A percentile compares a stretch with the other conserved stretches of the same genome.
phyloP scores from a whole-genome alignment of 2,329 filamentous ascomycete species.

The Ceratocystis colombiana region DNA sequence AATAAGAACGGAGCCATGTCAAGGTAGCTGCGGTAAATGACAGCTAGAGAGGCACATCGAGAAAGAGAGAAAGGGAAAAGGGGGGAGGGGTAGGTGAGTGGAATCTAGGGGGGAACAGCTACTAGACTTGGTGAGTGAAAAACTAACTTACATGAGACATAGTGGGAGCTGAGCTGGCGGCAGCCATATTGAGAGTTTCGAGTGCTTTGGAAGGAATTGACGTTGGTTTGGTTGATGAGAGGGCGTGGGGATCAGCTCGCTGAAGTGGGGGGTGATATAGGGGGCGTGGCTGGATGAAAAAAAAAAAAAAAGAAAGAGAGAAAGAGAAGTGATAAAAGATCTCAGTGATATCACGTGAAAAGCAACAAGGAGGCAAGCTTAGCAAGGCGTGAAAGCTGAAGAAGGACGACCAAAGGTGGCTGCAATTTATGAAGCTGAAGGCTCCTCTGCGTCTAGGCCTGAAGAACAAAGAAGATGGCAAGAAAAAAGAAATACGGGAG shows the following conservation, averaged over 20 bases:
- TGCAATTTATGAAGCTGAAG: neutral
- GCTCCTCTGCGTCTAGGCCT: neutral
- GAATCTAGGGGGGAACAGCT: neutral
- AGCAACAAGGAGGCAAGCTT: neutral
- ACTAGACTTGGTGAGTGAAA: neutral
- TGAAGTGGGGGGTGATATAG: neutral
- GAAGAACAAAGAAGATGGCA: neutral
- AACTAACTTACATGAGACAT: constrained; percentile 7
- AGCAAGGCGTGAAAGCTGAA: neutral
- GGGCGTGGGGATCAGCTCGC: neutral
- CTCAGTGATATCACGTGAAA: constrained; percentile 2
- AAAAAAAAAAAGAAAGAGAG: neutral
- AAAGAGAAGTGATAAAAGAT: neutral
- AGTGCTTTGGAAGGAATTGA: neutral
- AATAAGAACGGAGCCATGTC: neutral
- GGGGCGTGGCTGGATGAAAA: constrained; percentile 5
- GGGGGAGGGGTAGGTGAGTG: too few relatives aligned
- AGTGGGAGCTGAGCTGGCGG: neutral
- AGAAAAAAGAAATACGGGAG: neutral
- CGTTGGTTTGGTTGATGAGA: constrained; percentile 5
- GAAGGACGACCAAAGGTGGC: neutral
- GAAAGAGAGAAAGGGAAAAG: neutral
- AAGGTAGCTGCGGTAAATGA: neutral
- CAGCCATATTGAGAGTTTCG: neutral
- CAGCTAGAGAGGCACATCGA: neutral